Base-by-base conservation (phyloP, 2,329 filamentous ascomycete genomes). In the Canariomyces notabilis region DNA sequence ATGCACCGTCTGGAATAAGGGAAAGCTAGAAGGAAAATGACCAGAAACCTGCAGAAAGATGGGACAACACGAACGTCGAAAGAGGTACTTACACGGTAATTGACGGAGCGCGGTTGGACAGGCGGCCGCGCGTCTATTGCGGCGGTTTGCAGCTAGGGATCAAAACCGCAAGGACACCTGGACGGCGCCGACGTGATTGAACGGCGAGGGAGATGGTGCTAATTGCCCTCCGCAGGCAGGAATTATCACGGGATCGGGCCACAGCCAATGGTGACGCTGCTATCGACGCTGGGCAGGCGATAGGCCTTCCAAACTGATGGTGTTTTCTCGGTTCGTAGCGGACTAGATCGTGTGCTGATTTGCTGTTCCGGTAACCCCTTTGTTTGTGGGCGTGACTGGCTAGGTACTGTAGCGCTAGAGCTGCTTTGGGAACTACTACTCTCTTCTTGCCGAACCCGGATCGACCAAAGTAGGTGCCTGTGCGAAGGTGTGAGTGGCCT, bases 221-320 rank as follows among this genome's bases (percentile, higher is more conserved):
- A 61, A 66, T 64, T 61, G 59, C 58, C 54, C 57, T 71, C 69
- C 69, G 70, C 70, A 73, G 70, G 56, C 49, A 53, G 57, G 48
- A 50, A 57, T 51, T 64, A 75, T 79, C 76, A 79, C 73, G 74
- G 77, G 76, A 77, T 67, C 51, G 56, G 57, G 50, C 34, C 49
- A 61, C 54, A 63, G 58, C 74, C 75, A 79, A 79, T 78, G 59
- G 59, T 64, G 64, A 64, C 43, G 57, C 54, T 61, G 63, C 73
- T 56, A 59, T 51, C 50, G 62, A 65, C 57, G 66, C 59, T 73
- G 59, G 61, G 60, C 66, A 68, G 64, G 62, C 76, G 73, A 78
- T 77, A 78, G 75, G 74, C 69, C 61, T 70, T 58, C 57, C 44
- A 55, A n/a, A 59, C 57, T 57, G 57, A 61, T 55, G 60, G 59